Percentiles rank a stretch among this genome's conserved stretches.
Evolutionary conservation across 1,139 yeast genomes (phyloP).

Genomic region (Blastobotrys proliferans): DNA sequence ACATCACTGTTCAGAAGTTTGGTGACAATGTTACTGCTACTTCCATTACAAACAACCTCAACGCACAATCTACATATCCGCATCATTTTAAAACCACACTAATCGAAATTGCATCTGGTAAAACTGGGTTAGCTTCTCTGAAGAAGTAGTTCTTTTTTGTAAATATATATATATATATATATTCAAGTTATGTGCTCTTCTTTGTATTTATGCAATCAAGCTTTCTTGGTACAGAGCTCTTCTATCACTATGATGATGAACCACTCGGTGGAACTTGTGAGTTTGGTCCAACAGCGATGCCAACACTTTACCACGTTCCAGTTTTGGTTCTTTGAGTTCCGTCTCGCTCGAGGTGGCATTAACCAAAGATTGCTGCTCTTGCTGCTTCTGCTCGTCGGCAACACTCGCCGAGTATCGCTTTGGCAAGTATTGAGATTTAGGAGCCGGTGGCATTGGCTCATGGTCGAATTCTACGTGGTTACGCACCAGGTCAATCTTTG

Average conservation of each 20-base stretch:
- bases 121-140: constrained; percentile 20
- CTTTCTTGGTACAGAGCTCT: background rate
- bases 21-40: constrained; percentile 15
- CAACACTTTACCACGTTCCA: constrained; percentile 4
- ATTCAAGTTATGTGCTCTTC: no score
- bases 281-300: background rate
- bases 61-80: constrained; percentile 25
- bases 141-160: constrained; percentile 16
- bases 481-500: constrained; percentile 41
- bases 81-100: constrained; percentile 25
- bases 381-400: constrained; percentile 17
- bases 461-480: constrained; percentile 16
- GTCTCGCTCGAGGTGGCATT: constrained; percentile 13
- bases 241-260: background rate
- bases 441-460: constrained; percentile 1
- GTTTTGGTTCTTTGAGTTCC: background rate
- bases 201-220: no score
- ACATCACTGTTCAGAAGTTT: constrained; percentile 14
- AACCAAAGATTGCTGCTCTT: constrained; percentile 19
- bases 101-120: constrained; percentile 28
- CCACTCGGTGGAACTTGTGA: background rate
- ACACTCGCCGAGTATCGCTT: constrained; percentile 16
- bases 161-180: no score
- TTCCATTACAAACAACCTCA: constrained; percentile 22
- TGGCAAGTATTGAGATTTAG: constrained; percentile 13